These are phyloP conservation scores for Curvularia lunata DNA, from an alignment of 2,329 filamentous ascomycete species.

Conservation along the genomic window DNA sequence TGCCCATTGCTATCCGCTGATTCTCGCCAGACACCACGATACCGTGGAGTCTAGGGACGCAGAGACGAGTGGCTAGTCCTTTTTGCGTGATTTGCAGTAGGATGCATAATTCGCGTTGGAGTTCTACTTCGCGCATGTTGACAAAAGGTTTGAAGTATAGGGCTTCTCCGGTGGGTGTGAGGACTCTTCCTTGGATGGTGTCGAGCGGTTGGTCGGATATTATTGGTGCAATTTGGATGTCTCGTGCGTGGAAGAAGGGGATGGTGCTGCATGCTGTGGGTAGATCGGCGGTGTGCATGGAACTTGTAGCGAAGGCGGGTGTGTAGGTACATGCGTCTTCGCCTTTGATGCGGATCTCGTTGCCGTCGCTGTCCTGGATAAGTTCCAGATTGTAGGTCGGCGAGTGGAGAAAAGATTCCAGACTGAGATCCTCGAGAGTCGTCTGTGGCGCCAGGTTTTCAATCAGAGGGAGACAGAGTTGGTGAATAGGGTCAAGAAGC, in stretches of 20 bases:
- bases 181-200: conserved; percentile 6
- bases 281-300: conserved; percentile 3
- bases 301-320: conserved; percentile 2
- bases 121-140: conserved; percentile 5
- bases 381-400: conserved; percentile 12
- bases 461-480: conserved; percentile 3
- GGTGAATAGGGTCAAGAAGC: conserved; percentile 8
- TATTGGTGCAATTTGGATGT: not conserved
- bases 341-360: conserved; percentile 5
- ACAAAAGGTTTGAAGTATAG: conserved; percentile 18
- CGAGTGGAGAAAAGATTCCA: conserved; percentile 11
- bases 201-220: not conserved
- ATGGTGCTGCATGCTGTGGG: not conserved
- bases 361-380: not conserved
- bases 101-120: not conserved
- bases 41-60: conserved; percentile 9
- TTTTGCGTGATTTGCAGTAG: not conserved
- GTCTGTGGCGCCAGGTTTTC: conserved; percentile 4
- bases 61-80: conserved; percentile 3
- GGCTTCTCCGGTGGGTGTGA: conserved; percentile 4
- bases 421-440: conserved; percentile 6
- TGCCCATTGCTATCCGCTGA: not conserved
- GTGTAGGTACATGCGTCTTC: conserved; percentile 5
- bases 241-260: not conserved
- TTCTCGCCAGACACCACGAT: not conserved